Base-by-base conservation (phyloP, 305 asterid genomes). In the Fraxinus paxiana region DNA sequence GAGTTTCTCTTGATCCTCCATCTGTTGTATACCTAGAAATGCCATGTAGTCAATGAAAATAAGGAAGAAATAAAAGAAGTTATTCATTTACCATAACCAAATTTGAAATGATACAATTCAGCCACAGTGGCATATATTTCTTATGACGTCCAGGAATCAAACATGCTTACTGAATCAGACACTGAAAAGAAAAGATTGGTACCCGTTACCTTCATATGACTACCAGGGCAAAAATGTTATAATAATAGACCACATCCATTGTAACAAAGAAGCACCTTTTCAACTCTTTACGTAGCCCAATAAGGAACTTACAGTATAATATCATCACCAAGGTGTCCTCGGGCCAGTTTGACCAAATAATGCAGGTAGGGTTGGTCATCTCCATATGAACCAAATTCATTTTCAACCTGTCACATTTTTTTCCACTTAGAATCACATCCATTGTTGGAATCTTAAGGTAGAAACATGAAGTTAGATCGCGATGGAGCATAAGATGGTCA, bases 381-480 rank as follows among this genome's bases (percentile, higher is more conserved):
- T 30, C 98, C 98, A 54, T 88, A 93, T 46, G 99, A 95, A 85
- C 99, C 99, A 86, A 88, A 95, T 88, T 95, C 99, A 84, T 95
- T 95, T 87, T 95, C 99, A 84, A 95, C 90, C 99, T 95, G 94
- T 84, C 80, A 83, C 79, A 76, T 70, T 77, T 43, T 74, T 76
- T 24, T 43, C 76, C 83, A 70, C 51, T 87, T 83, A 85, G 88
- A 82, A 85, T 76, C 83, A 80, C 71, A 77, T 75, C 81, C 70
- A 77, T 59, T 78, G n/a, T 79, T 24, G 33, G 48, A 76, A 74
- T 71, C 63, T 80, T 22, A 79, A 37, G 17, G 41, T 80, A 70
- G 54, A 84, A 77, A 80, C 71, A 71, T 33, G 46, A 76, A 43
- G 56, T 77, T 43, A 82, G 22, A 38, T 28, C 61, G 63, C 59